Conservation (phyloP, 2,329 filamentous ascomycete species). For the Cytospora schulzeri region DNA sequence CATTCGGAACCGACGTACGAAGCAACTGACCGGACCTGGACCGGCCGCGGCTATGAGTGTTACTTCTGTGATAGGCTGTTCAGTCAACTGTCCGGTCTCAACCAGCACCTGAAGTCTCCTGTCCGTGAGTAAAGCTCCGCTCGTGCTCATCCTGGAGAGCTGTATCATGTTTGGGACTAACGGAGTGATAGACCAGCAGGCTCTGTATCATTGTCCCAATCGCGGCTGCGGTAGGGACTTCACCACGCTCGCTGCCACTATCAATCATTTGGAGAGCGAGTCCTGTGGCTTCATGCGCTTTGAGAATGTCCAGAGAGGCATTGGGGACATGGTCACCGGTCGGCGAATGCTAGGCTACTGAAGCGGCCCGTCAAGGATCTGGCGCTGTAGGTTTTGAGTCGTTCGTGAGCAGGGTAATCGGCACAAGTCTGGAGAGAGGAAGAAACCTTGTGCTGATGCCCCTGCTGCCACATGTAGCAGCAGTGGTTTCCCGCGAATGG, state of each 20-base stretch:
- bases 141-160: not conserved
- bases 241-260: constrained; percentile 41
- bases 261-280: constrained; percentile 50
- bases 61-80: constrained; percentile 56
- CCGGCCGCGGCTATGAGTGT: constrained; percentile 51
- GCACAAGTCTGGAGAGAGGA: not conserved
- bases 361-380: not conserved
- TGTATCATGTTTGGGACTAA: not conserved
- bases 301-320: constrained; percentile 37
- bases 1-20: constrained; percentile 38
- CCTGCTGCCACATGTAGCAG: not conserved
- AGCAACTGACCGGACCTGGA: constrained; percentile 47
- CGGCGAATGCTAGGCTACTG: not conserved
- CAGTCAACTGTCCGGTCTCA: constrained; percentile 39
- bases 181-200: constrained; percentile 38
- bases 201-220: constrained; percentile 46
- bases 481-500: not conserved
- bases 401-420: not conserved
- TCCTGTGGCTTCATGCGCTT: constrained; percentile 44
- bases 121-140: constrained; percentile 45
- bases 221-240: constrained; percentile 40
- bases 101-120: constrained; percentile 57
- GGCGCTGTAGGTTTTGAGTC: not conserved
- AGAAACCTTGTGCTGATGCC: not conserved
- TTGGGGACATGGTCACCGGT: constrained; percentile 26